Evolutionary conservation across 352 stramenopile genomes (phyloP).

Genomic region (Globisporangium mamillatum): DNA sequence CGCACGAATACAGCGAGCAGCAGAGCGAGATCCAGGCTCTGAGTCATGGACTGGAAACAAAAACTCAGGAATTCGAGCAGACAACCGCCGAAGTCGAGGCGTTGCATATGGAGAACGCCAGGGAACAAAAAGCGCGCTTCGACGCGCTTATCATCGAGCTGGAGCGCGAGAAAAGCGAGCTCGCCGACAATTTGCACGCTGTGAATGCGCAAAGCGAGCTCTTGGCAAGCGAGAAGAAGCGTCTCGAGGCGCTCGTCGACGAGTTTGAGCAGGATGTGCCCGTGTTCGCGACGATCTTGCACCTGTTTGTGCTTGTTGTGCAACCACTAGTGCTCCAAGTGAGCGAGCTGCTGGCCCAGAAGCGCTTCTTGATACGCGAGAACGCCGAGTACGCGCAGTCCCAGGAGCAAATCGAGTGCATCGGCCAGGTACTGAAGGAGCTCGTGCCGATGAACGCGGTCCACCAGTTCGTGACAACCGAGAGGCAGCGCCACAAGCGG

Average conservation of each 20-base stretch:
- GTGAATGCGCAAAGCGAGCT: conserved; percentile 16
- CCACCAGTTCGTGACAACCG: conserved; percentile 9
- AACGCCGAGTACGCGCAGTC: conserved; percentile 41
- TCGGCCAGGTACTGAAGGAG: conserved; percentile 55
- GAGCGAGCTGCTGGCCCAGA: conserved; percentile 58
- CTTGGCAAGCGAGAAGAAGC: conserved; percentile 16
- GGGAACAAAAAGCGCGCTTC: conserved; percentile 42
- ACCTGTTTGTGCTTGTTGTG: conserved; percentile 60
- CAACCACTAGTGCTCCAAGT: conserved; percentile 64
- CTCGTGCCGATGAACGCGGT: conserved; percentile 33
- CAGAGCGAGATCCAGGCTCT: conserved; percentile 23
- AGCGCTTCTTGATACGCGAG: conserved; percentile 47
- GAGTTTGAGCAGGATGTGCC: conserved; percentile 43
- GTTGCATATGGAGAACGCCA: conserved; percentile 30
- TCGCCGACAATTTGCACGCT: conserved; percentile 31
- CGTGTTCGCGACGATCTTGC: conserved; percentile 40
- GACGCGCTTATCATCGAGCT: conserved; percentile 27
- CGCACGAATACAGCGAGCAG: conserved; percentile 20
- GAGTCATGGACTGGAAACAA: conserved; percentile 31
- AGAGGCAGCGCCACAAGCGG: conserved; percentile 11
- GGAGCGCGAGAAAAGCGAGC: conserved; percentile 33
- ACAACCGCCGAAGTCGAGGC: conserved; percentile 41
- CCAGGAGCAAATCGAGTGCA: conserved; percentile 59
- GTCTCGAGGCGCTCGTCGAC: conserved; percentile 31
- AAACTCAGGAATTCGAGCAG: conserved; percentile 32